Base-by-base conservation (phyloP, 495 filamentous ascomycete species). In the Penicillium flavigenum region DNA sequence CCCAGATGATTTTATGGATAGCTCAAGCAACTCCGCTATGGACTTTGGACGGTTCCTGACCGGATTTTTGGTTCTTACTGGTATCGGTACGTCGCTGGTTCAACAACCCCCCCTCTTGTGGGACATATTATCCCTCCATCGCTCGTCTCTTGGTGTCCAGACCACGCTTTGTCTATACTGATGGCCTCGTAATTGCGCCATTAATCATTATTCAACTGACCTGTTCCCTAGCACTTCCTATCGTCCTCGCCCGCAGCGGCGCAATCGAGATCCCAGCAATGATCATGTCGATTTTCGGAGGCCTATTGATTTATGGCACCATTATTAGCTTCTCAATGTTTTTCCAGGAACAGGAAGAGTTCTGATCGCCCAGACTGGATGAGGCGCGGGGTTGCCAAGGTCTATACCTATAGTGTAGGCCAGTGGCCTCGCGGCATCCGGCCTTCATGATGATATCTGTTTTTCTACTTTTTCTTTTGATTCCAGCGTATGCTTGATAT, bases 271-370 rank as follows among this genome's bases (percentile, higher is more conserved):
- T 87, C 41, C 82, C 89, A n/a, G 94, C 94, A 31, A 96, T 96
- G 90, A 75, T 89, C 70, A 98, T 99, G 94, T 92, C 87, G 29
- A 89, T 98, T 62, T 73, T 94, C 49, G 94, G 94, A 20, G 94
- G 94, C 43, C 73, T 96, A 41, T 72, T 99, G 71, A 98, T 98
- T 63, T 99, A 99, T 72, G 91, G 91, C 34, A 99, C 94, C 14
- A 96, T 99, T 68, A 94, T 98, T 70, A 91, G 86, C 71, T 99
- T 99, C 75, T 87, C 84, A 39, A 90, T 95, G 90, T 98, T 98
- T 77, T 99, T 99, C 81, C 86, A 91, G 71, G 91, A 97, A 70
- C 90, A 97, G 76, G 84, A 92, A 61, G 94, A 96, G 62, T 98
- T 90, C 63, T 85, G 60, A 72, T 59, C n/a, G 53, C 41, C 20